Evolutionary conservation across 2,329 filamentous ascomycete genomes (phyloP), one percentile per base, ranked within the genome.

Genomic region (Chalaropsis thielavioides): DNA sequence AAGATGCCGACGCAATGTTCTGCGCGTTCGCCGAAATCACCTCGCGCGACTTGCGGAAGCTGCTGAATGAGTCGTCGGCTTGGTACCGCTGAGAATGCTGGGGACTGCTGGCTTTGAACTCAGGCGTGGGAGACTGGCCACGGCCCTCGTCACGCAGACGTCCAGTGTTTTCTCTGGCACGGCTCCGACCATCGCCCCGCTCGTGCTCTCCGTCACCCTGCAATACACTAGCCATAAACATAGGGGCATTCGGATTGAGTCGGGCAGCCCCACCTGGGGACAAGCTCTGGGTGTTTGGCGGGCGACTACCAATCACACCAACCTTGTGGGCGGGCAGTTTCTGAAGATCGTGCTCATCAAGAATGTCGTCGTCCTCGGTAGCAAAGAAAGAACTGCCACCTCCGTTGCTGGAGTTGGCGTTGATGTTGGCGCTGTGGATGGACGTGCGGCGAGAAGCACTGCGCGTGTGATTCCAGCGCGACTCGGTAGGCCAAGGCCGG

Each of bases 201-300:
- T 68, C 62, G 5, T 62, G 15, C 2, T 76, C 73, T 70, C 75
- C 74, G 44, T 75, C 75, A 68, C 70, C 75, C 17, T 80, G 78
- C 70, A 85, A 83, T 66, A 94, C 83, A 44, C 85, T 81, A 10
- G 81, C 86, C 75, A 88, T 92, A 73, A 97, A 97, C 0, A 88
- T 89, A 8, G 92, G 92, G 0, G 92, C 94, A 6, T 89, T 83
- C 7, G 94, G 94, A 71, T 99, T 97, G 35, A 97, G 80, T 70
- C 75, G 85, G 76, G 73, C 85, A 74, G 72, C 86, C 77, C 71
- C 79, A 78, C 59, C 79, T 77, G 71, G 81, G 73, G 72, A 73
- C 17, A 73, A 78, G 46, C 75, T 70, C 6, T 72, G 69, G 13
- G 19, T 49, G 8, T 49, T 67, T 56, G 1, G 65, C 1, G 88